Evolutionary conservation across 495 filamentous ascomycete genomes (phyloP).

Genomic region (Penicillium taxi): DNA sequence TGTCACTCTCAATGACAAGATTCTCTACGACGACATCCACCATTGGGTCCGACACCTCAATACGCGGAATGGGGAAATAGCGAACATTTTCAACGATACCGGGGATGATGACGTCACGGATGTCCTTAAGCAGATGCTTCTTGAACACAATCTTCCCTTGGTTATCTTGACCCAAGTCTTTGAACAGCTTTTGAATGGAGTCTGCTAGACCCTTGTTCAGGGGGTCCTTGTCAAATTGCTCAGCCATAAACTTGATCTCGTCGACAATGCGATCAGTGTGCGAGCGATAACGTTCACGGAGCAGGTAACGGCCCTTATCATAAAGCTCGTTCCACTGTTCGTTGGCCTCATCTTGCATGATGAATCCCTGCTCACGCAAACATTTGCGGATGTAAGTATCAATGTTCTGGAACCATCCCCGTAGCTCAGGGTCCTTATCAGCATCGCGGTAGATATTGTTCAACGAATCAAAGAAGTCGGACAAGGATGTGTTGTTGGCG

Average conservation of each 20-base stretch:
- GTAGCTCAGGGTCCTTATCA: constrained; percentile 80
- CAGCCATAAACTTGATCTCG: constrained; percentile 80
- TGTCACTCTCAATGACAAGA: constrained; percentile 89
- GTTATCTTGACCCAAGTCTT: constrained; percentile 75
- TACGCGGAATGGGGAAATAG: constrained; percentile 89
- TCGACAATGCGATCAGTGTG: constrained; percentile 85
- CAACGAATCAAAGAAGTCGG: constrained; percentile 80
- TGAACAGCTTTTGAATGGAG: constrained; percentile 77
- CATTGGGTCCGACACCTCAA: constrained; percentile 82
- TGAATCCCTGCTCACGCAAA: constrained; percentile 81
- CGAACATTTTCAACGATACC: constrained; percentile 76
- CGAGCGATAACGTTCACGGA: constrained; percentile 77
- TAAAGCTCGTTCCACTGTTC: constrained; percentile 77
- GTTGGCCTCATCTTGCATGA: constrained; percentile 76
- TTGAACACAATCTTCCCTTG: constrained; percentile 84
- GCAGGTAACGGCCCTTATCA: constrained; percentile 79
- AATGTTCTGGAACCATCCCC: constrained; percentile 77
- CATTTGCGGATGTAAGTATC: constrained; percentile 70
- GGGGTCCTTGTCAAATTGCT: constrained; percentile 82
- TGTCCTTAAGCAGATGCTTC: constrained; percentile 80
- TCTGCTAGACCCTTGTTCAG: constrained; percentile 73
- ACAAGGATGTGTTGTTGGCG: constrained; percentile 83
- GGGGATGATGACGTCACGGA: constrained; percentile 80
- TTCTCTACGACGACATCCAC: constrained; percentile 90
- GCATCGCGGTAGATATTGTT: constrained; percentile 86